phyloP scores from a whole-genome alignment of 306 rosid species.

The Canavalia ensiformis region DNA sequence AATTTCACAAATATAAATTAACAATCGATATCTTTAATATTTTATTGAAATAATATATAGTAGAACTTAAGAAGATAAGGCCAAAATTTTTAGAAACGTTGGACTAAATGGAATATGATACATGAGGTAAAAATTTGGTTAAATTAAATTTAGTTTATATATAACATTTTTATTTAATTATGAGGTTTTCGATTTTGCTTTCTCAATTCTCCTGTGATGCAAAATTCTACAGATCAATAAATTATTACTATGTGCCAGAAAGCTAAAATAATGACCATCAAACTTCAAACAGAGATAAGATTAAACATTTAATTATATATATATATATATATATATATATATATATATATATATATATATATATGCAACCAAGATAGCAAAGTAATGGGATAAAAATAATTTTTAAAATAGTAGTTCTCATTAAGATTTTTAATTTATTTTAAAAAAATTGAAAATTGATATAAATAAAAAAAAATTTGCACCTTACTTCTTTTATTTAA shows the following conservation, averaged over 20 bases:
- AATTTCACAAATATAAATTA: not conserved
- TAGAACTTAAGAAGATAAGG: constrained; percentile 12
- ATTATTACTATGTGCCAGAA: not conserved
- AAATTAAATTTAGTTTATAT: not conserved
- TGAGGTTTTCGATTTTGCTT: not conserved
- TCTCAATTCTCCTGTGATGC: constrained; percentile 15
- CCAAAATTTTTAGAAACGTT: not conserved
- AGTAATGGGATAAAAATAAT: no score
- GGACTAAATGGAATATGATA: constrained; percentile 29
- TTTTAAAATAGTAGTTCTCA: no score
- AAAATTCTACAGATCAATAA: constrained; percentile 18
- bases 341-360: no score
- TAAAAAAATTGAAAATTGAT: no score
- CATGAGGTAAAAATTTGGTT: not conserved
- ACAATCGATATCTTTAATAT: not conserved
- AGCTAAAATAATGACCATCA: constrained; percentile 29
- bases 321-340: no score
- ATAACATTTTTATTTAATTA: not conserved
- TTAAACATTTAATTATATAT: no score
- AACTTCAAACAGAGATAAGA: constrained; percentile 16
- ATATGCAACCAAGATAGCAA: not conserved
- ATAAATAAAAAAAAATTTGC: no score
- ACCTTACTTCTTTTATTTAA: no score
- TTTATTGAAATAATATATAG: not conserved
- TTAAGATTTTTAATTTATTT: no score